These are phyloP conservation scores for Diaporthe longicolla DNA, from an alignment of 2,329 filamentous ascomycete genomes.

Conservation along the genomic window DNA sequence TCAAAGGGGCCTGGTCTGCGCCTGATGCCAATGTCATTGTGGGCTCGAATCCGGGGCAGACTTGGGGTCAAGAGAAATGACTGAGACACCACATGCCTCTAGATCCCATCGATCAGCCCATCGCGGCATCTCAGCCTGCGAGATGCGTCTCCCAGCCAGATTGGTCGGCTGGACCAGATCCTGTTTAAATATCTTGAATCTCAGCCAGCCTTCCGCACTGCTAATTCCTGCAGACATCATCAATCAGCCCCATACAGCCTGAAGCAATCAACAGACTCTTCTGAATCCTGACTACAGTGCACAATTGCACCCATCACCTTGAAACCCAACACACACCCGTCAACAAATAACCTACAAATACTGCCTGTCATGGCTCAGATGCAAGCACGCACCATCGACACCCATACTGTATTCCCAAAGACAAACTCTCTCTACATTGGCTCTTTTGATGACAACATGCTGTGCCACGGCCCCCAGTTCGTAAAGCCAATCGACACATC, in stretches of 20 bases:
- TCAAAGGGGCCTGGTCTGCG: conserved; percentile 37
- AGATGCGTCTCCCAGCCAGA: conserved; percentile 17
- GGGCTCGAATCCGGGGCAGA: conserved; percentile 40
- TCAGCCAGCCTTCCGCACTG: conserved; percentile 7
- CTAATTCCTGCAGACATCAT: neutral
- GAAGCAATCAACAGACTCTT: neutral
- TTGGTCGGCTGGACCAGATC: conserved; percentile 20
- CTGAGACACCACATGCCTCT: conserved; percentile 35
- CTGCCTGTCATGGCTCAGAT: conserved; percentile 27
- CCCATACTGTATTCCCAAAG: conserved; percentile 26
- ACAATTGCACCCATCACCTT: neutral
- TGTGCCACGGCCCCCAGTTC: conserved; percentile 37
- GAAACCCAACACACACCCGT: conserved; percentile 8
- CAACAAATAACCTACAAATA: neutral
- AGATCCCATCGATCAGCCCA: conserved; percentile 42
- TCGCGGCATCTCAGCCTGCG: conserved; percentile 24
- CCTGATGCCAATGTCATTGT: conserved; percentile 39
- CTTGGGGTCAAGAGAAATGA: conserved; percentile 32
- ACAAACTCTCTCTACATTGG: conserved; percentile 40
- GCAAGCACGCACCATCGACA: conserved; percentile 17
- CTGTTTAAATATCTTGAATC: conserved; percentile 26
- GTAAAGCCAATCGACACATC: conserved; percentile 41
- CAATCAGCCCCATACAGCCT: conserved; percentile 16
- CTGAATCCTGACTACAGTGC: neutral
- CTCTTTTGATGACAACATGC: conserved; percentile 42